Evolutionary conservation across 2,329 filamentous ascomycete genomes (phyloP), one percentile per base, ranked within the genome.

Genomic region (Neoarthrinium moseri): DNA sequence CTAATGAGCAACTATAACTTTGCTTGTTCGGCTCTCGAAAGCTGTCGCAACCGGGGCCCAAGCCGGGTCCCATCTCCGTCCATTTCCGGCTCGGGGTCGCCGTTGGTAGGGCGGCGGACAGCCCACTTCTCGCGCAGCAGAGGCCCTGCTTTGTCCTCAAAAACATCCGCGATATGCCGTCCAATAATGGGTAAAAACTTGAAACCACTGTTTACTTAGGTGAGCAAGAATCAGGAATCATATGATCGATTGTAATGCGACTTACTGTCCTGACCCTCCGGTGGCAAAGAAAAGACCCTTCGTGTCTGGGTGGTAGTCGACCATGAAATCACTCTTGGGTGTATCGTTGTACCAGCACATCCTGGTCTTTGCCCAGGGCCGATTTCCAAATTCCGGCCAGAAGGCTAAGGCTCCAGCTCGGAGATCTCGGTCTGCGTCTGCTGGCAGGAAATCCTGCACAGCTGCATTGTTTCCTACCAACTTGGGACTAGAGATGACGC

Each of bases 341-440:
- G 82, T 85, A 62, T 85, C 82, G 4, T 75, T 81, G 54, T 85
- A 85, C 81, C 81, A 85, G 54, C 82, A 85, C 33, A 85, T 62
- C 4, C 79, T 66, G 5, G 72, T 74, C 10, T 69, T 63, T 10
- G 66, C 59, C 63, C 82, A 84, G 0, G 71, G 69, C 5, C 78
- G 64, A 1, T 77, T 68, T 1, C 66, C 72, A 45, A 84, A 70
- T 11, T 70, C 65, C 0, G 83, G 80, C 3, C 85, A 69, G 43
- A 83, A 70, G 35, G 77, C 69, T 17, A 62, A 60, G 13, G 84
- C 57, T 2, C 75, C 80, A 2, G 66, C 61, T 1, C 78, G 70
- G 49, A 81, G 73, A 5, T 70, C 77, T 18, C 66, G 51, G 30
- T 80, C 68, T 1, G 77, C 82, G 52, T 84, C 81, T 1, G 60